Percentiles rank a stretch among this genome's conserved stretches.
phyloP scores from a whole-genome alignment of 78 protist species.

The Tieghemostelium lacteum region DNA sequence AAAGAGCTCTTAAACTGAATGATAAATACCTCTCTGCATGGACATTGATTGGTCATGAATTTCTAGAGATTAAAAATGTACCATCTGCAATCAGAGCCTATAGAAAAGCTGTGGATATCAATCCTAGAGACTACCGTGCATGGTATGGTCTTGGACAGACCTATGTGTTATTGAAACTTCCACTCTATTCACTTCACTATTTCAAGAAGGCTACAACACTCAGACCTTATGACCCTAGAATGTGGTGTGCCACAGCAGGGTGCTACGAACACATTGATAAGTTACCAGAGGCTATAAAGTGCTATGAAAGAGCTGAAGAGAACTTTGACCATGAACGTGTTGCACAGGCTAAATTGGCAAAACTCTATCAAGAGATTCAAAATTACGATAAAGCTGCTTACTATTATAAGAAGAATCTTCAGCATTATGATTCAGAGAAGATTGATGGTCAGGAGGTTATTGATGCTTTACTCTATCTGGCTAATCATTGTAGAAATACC shows the following conservation, averaged over 20 bases:
- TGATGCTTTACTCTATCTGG: conserved; percentile 85
- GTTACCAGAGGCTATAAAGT: conserved; percentile 84
- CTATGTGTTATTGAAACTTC: conserved; percentile 93
- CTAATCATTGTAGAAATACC: conserved; percentile 30
- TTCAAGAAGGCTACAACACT: conserved; percentile 90
- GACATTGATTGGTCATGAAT: conserved; percentile 98
- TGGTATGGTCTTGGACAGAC: conserved; percentile 98
- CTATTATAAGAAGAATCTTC: conserved; percentile 72
- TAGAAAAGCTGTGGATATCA: conserved; percentile 90
- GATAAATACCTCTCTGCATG: conserved; percentile 90
- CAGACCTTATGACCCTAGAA: conserved; percentile 89
- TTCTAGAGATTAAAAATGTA: conserved; percentile 93
- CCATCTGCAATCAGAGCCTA: conserved; percentile 95
- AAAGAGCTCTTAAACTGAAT: conserved; percentile 88
- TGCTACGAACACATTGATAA: conserved; percentile 77
- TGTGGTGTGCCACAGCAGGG: conserved; percentile 92
- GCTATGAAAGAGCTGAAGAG: conserved; percentile 90
- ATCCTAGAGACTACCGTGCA: conserved; percentile 96
- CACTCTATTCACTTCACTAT: conserved; percentile 91
- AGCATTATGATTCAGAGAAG: conserved; percentile 77
- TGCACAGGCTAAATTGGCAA: conserved; percentile 80
- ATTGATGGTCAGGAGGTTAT: conserved; percentile 83
- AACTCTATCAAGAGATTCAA: conserved; percentile 71
- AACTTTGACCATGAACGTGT: conserved; percentile 83
- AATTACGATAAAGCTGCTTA: conserved; percentile 75